Conservation (phyloP, 2,329 filamentous ascomycete species). For the Ceratocystis variospora region DNA sequence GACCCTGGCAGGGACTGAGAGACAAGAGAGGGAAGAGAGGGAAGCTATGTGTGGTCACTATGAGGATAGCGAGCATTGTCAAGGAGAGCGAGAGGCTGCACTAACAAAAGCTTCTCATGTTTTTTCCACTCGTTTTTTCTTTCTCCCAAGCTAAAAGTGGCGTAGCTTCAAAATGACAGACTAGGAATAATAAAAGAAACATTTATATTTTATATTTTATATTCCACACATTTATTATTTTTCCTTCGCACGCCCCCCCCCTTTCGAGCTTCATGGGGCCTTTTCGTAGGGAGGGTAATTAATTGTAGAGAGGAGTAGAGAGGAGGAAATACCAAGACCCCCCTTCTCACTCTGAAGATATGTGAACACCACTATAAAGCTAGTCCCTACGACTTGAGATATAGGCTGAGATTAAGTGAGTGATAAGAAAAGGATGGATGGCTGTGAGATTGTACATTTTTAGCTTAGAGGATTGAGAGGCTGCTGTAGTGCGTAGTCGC, state of each 20-base stretch:
- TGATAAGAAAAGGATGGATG: not conserved
- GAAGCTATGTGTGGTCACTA: not conserved
- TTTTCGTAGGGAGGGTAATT: too few relatives aligned
- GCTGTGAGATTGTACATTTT: not conserved
- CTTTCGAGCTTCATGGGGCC: not conserved
- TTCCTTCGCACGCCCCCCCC: not conserved
- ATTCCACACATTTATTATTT: not conserved
- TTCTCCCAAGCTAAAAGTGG: not conserved
- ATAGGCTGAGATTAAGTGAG: not conserved
- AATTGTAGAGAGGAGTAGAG: not conserved
- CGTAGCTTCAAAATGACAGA: not conserved
- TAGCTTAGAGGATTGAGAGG: not conserved
- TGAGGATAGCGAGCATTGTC: too few relatives aligned
- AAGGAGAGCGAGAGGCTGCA: not conserved
- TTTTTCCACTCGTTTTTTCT: not conserved
- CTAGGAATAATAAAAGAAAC: constrained; percentile 1
- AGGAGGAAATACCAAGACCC: not conserved
- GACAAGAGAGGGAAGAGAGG: not conserved
- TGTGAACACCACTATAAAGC: not conserved
- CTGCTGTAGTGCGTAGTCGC: not conserved
- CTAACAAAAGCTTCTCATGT: too few relatives aligned
- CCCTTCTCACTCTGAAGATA: not conserved
- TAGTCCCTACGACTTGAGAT: not conserved
- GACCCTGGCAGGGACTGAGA: not conserved
- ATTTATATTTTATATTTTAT: not conserved